Evolutionary conservation across 345 rosid genomes (phyloP), one percentile per base, ranked within the genome.

Genomic region (Syzygium grande): DNA sequence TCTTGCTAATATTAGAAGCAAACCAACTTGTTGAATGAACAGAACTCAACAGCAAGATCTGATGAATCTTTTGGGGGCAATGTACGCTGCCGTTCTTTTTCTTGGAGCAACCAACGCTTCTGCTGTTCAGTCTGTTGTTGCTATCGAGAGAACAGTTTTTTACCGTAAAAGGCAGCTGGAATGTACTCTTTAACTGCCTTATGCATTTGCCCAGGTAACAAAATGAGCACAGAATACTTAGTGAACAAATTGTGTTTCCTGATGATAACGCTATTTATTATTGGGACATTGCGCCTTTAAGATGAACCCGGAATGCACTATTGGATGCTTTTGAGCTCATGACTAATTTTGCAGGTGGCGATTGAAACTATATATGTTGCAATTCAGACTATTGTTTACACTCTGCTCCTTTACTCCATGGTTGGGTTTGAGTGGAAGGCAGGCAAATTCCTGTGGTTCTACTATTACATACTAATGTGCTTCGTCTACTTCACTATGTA

Each of bases 121-220:
- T 51, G 85, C 96, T 14, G 98, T 96, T 55, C 98, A 93, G 90
- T 89, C 98, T 9, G 92, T 93, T 6, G 93, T 95, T 61, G 88
- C 96, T 12, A 89, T 93, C 46, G 98, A 97, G 86, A 92, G 98
- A 91, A 94, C 94, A 6, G 97, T 96, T 7, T 97, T 95, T 88
- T 97, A 96, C 89, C 95, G 98, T n/a, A 97, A 90, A 92, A 91
- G 89, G 98, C 97, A 0, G 96, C 98, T 1, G 96, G 98, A 88
- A 96, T 97, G 99, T 97, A 96, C 87, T 96, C 98, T n/a, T 4
- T 93, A 94, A 16, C 85, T 96, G 63, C 96, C 98, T 29, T 97
- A 96, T 87, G 99, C 98, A 86, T 93, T 94, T 86, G 89, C 96
- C 86, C 98, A 97, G 94, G 97, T 94, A 38, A 51, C 49, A 38